Base-by-base conservation (phyloP, 2,329 filamentous ascomycete genomes). In the Shiraia sp. region DNA sequence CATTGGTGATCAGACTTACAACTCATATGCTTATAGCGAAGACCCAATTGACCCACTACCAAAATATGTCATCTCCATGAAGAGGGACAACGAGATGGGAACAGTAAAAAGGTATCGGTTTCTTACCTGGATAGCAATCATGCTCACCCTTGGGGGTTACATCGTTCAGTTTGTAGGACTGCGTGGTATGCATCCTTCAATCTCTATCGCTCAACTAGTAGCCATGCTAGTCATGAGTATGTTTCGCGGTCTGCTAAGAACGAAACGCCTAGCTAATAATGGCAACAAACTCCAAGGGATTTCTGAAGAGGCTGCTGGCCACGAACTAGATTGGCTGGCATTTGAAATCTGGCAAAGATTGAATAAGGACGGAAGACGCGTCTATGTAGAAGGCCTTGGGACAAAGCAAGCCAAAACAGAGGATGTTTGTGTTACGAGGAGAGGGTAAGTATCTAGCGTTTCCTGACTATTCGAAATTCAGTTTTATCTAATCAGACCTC, bases 161-260 rank as follows among this genome's bases (percentile, higher is more conserved):
- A 47, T 72, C 3, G 32, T 66, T 1, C 70, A 73, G 36, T 73
- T 73, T 22, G 49, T 72, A 6, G 70, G 70, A 2, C 49, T 70
- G 2, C 55, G 70, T 33, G 69, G 65, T 1, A 51, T 72, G 4
- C 66, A 72, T 36, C 53, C 68, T 1, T 68, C 66, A 0, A 65
- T 72, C 6, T 64, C 63, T 12, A 40, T 73, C 2, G 55, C 59
- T 17, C 63, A 71, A 26, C 25, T 72, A 14, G 68, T 64, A 0
- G 61, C 63, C 1, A 69, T 64, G 0, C 49, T 72, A 2, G 6
- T 70, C 2, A 72, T 72, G 70, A 55, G 64, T 13, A 33, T 69
- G 12, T 41, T 72, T 6, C 61, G 69, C 36, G 66, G 65, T 16
- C 55, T 55, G 6, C 55, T 72, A 13, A 54, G 69, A 13, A 66